phyloP scores from a whole-genome alignment of 2,329 filamentous ascomycete genomes.

The Beauveria scarabaeidicola region DNA sequence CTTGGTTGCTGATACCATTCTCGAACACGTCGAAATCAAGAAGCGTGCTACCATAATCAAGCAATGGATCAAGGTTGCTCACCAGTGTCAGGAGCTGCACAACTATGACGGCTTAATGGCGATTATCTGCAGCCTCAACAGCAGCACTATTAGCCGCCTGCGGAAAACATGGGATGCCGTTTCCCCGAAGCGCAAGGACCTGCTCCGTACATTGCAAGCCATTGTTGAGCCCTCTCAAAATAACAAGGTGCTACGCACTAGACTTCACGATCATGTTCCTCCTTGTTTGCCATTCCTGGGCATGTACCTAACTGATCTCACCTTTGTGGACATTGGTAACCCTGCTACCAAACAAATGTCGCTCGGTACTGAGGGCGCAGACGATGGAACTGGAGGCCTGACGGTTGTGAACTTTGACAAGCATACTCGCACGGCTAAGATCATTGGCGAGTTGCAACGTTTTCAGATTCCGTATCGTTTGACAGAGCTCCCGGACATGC shows the following conservation, averaged over 20 bases:
- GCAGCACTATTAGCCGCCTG: slow-evolving; percentile 79
- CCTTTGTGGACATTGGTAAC: slow-evolving; percentile 93
- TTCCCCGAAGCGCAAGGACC: slow-evolving; percentile 71
- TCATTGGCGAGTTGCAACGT: slow-evolving; percentile 89
- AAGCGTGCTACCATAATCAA: slow-evolving; percentile 86
- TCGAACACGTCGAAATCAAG: slow-evolving; percentile 83
- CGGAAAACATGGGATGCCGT: slow-evolving; percentile 89
- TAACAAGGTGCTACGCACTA: slow-evolving; percentile 75
- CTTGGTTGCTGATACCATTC: slow-evolving; percentile 84
- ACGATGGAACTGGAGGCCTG: slow-evolving; percentile 57
- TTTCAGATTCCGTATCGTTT: slow-evolving; percentile 93
- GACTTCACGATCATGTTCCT: slow-evolving; percentile 76
- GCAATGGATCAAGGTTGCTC: slow-evolving; percentile 94
- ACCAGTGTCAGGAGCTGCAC: slow-evolving; percentile 77
- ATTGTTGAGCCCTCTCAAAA: slow-evolving; percentile 87
- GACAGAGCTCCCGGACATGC: slow-evolving; percentile 74
- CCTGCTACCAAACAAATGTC: slow-evolving; percentile 69
- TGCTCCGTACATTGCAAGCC: slow-evolving; percentile 69
- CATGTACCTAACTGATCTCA: slow-evolving; percentile 90
- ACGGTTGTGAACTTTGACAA: slow-evolving; percentile 97
- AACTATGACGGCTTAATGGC: slow-evolving; percentile 98
- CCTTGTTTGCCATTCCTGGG: slow-evolving; percentile 93
- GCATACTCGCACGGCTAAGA: slow-evolving; percentile 86
- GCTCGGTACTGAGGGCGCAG: slow-evolving; percentile 37
- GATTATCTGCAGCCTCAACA: slow-evolving; percentile 89